Evolutionary conservation across 2,329 filamentous ascomycete genomes (phyloP).

Genomic region (Aspergillus nomiae): DNA sequence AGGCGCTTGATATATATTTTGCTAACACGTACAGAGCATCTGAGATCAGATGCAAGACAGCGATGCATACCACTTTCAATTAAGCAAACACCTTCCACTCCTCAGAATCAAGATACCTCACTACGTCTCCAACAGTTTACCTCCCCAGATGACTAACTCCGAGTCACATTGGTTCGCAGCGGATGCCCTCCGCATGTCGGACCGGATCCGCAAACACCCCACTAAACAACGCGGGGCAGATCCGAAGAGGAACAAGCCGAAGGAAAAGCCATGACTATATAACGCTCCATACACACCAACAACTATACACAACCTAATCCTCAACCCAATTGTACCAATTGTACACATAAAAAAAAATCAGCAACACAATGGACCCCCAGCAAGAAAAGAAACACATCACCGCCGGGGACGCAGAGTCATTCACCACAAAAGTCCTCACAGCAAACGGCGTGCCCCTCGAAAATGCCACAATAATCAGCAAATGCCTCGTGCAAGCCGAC

Average conservation of each 20-base stretch:
- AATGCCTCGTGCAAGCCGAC: conserved; percentile 71
- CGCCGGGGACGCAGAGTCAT: conserved; percentile 20
- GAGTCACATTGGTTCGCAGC: not conserved
- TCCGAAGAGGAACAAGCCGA: not conserved
- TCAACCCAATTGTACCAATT: not conserved
- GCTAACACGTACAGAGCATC: not conserved
- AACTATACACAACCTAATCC: not conserved
- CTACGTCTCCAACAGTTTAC: not conserved
- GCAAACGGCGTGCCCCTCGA: conserved; percentile 58
- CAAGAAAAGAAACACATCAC: conserved; percentile 14
- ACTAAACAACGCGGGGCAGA: not conserved
- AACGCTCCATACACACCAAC: not conserved
- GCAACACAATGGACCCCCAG: not conserved
- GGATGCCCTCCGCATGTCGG: not conserved
- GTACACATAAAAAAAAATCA: not conserved
- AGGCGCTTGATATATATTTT: not conserved
- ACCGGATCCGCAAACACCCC: not conserved
- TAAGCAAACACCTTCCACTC: not conserved
- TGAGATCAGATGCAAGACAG: not conserved
- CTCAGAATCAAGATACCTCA: not conserved
- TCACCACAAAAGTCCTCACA: conserved; percentile 30
- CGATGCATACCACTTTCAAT: not conserved
- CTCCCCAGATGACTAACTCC: too few species aligned
- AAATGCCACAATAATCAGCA: conserved; percentile 66
- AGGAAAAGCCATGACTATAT: not conserved